Conservation (phyloP, 148 eudicot genomes). For the Drosera capensis region DNA sequence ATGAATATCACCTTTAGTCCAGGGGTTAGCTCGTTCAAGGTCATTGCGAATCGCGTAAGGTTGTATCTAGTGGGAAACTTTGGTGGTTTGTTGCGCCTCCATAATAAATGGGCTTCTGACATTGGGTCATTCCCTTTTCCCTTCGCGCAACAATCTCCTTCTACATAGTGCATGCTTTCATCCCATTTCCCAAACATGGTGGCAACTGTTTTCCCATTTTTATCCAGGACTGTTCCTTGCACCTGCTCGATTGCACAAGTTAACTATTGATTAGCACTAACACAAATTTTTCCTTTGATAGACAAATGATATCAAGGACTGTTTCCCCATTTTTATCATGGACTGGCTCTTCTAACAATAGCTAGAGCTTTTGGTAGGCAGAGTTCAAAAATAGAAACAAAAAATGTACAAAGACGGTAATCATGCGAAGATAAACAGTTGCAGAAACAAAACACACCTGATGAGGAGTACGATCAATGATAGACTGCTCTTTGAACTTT, state of each 20-base stretch:
- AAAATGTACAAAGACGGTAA: no score
- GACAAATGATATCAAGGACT: no score
- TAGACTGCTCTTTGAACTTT: slow-evolving; percentile 9
- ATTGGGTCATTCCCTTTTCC: slow-evolving; percentile 44
- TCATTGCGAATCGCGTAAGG: slow-evolving; percentile 87
- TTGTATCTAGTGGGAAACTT: slow-evolving; percentile 78
- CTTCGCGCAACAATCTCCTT: slow-evolving; percentile 62
- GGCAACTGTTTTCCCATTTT: slow-evolving; percentile 71
- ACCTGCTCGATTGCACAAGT: no score
- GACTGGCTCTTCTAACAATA: no score
- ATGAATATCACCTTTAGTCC: slow-evolving; percentile 48
- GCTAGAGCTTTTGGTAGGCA: no score
- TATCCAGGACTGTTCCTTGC: slow-evolving; percentile 81
- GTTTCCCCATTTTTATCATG: no score
- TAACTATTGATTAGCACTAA: no score
- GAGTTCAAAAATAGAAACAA: no score
- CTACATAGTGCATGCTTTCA: slow-evolving; percentile 84
- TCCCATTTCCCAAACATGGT: slow-evolving; percentile 96
- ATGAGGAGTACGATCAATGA: slow-evolving; percentile 9
- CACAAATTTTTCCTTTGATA: no score
- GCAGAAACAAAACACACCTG: slow-evolving; percentile 7
- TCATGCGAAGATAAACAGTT: no score
- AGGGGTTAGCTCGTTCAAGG: slow-evolving; percentile 79
- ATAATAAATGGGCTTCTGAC: slow-evolving; percentile 61
- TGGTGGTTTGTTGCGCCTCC: slow-evolving; percentile 81